Evolutionary conservation across 352 stramenopile species (phyloP), one percentile per base, ranked within the genome.

Genomic region (Globisporangium okanoganense): DNA sequence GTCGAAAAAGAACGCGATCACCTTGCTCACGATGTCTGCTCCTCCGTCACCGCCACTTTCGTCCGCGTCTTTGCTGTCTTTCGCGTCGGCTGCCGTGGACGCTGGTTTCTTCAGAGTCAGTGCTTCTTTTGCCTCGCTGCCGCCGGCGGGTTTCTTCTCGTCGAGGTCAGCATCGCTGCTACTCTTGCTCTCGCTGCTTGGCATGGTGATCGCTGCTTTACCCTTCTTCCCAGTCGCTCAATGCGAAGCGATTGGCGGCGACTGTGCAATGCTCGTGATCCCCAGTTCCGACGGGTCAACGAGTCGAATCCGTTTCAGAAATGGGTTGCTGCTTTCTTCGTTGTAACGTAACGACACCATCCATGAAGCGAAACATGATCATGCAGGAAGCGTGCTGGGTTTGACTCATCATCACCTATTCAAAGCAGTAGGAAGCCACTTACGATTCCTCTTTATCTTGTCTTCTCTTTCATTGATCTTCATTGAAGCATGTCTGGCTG

Each of bases 1-100:
- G 58, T 89, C 79, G 43, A 92, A 92, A 63, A 92, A 92, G 55
- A 79, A 92, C 36, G 70, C 70, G 56, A 89, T 87, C 45, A 92
- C 82, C 50, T 81, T 81, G 56, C 81, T 61, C 31, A 87, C 76
- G 4, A 90, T 69, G 31, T 76, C 69, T 40, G 41, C 56, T 20
- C 47, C 56, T 20, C 47, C 60, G 56, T 58, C 60, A 38, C 60
- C 49, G 14, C 36, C 29, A 16, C 49, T 57, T 62, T 63, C 52
- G 16, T 65, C 29, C 25, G 64, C 29, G 40, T 73, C 58, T 14
- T 72, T 51, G n/a, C 47, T 61, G 18, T 69, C 71, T 51, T 76
- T 83, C 13, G 63, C 62, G 43, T 71, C 64, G 22, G 68, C 60
- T 57, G 71, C 73, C 22, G 29, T 6, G 6, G 29, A 33, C 29